A percentile compares a stretch with the other conserved stretches of the same genome.
phyloP scores from a whole-genome alignment of 345 rosid species.

The Pistacia vera region DNA sequence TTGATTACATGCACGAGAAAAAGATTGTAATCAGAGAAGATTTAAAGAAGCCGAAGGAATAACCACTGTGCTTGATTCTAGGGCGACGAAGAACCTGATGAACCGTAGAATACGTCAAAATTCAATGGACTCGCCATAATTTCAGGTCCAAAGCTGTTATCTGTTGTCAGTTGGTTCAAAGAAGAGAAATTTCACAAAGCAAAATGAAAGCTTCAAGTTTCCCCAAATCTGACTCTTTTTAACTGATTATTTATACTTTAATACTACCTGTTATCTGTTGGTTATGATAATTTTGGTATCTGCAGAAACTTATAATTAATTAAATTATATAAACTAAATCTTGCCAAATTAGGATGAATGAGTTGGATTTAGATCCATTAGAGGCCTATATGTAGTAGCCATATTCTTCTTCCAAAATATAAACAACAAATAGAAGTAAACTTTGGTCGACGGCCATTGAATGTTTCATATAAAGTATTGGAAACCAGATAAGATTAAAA shows the following conservation, averaged over 20 bases:
- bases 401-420: conserved; percentile 20
- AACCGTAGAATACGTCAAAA: too few relatives aligned
- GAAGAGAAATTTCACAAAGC: too few relatives aligned
- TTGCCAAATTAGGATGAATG: conserved; percentile 2
- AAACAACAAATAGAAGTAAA: background rate
- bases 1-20: too few relatives aligned
- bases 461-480: conserved; percentile 25
- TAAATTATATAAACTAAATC: too few relatives aligned
- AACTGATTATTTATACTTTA: background rate
- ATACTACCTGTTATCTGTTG: background rate
- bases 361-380: background rate
- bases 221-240: background rate
- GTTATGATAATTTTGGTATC: background rate
- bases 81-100: too few relatives aligned
- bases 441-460: conserved; percentile 6
- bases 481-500: conserved; percentile 18
- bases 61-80: too few relatives aligned
- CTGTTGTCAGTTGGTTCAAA: too few relatives aligned
- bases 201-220: background rate
- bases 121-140: too few relatives aligned
- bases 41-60: too few relatives aligned
- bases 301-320: too few relatives aligned
- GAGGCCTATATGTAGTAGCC: background rate
- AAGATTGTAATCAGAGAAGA: too few relatives aligned
- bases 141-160: too few relatives aligned